Percentiles rank a stretch among this genome's conserved stretches.
These are phyloP conservation scores for Platanthera guangdongensis DNA, from an alignment of 106 monocot genomes.

Conservation along the genomic window DNA sequence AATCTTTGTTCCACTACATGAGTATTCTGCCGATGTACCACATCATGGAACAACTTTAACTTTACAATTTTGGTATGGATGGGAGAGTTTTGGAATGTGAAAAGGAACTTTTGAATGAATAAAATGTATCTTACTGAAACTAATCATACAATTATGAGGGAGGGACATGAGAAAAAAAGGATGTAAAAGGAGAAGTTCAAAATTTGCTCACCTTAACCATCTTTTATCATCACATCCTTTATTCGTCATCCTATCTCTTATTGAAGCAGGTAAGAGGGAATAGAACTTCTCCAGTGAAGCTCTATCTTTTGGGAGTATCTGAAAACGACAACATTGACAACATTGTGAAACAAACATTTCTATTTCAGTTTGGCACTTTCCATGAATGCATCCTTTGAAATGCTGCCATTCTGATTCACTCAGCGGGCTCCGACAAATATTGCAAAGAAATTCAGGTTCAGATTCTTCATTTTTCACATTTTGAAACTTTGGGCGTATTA, in stretches of 20 bases:
- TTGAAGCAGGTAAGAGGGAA: slow-evolving; percentile 47
- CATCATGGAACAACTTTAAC: no score
- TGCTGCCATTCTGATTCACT: slow-evolving; percentile 43
- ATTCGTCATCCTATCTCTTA: slow-evolving; percentile 33
- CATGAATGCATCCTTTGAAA: slow-evolving; percentile 10
- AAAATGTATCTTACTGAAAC: not conserved
- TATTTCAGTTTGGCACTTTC: slow-evolving; percentile 11
- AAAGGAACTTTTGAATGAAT: no score
- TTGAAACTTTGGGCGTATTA: slow-evolving; percentile 62
- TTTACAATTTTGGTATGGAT: no score
- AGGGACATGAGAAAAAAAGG: not conserved
- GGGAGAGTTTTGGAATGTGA: no score
- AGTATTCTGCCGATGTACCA: no score
- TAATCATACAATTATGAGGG: not conserved
- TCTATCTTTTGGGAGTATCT: slow-evolving; percentile 60
- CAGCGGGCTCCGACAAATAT: slow-evolving; percentile 72
- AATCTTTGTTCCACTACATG: no score
- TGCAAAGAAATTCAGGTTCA: slow-evolving; percentile 50
- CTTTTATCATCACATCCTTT: slow-evolving; percentile 6
- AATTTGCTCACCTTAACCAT: slow-evolving; percentile 49
- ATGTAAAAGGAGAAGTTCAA: not conserved
- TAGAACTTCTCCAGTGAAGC: slow-evolving; percentile 40
- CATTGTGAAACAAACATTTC: slow-evolving; percentile 50
- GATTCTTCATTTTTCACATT: slow-evolving; percentile 26
- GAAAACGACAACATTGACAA: slow-evolving; percentile 77